Conservation (phyloP, 1,284 basidiomycete species). For the Trametes polyzona region DNA sequence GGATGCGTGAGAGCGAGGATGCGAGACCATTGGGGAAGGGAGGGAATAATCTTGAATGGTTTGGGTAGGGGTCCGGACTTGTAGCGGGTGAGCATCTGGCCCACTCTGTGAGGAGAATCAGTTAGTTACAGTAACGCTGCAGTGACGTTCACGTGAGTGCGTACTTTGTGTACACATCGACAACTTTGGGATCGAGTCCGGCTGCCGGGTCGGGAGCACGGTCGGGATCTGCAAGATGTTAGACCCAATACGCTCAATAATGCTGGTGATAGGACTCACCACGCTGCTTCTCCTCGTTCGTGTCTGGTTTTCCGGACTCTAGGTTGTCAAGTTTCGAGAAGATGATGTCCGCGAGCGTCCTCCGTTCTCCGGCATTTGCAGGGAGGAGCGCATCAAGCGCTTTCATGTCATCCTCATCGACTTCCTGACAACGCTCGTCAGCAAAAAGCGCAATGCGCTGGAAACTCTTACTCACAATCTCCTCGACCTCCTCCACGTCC, state of each 20-base stretch:
- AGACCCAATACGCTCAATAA: conserved; percentile 1
- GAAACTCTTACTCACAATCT: conserved; percentile 54
- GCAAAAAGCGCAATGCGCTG: conserved; percentile 6
- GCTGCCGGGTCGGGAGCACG: conserved; percentile 82
- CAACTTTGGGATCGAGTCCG: conserved; percentile 95
- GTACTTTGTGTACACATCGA: conserved; percentile 94
- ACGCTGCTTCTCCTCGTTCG: conserved; percentile 62
- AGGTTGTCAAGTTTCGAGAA: conserved; percentile 85
- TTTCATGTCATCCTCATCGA: conserved; percentile 86
- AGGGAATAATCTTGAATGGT: conserved; percentile 97
- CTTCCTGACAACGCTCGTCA: conserved; percentile 59
- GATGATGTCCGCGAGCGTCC: conserved; percentile 94
- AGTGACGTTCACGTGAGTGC: too few relatives aligned
- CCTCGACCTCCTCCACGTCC: conserved; percentile 54
- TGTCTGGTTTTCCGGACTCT: conserved; percentile 52
- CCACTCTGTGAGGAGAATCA: conserved; percentile 84
- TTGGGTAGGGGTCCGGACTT: conserved; percentile 97
- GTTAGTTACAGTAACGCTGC: too few relatives aligned
- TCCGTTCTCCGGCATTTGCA: conserved; percentile 70
- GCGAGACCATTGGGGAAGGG: conserved; percentile 95
- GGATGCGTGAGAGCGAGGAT: conserved; percentile 94
- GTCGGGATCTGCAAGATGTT: conserved; percentile 50
- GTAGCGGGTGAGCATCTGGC: conserved; percentile 86
- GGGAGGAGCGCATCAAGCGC: conserved; percentile 84
- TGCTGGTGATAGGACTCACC: conserved; percentile 39